Conservation (phyloP, 768 basidiomycete genomes). For the Baorangia bicolor region DNA sequence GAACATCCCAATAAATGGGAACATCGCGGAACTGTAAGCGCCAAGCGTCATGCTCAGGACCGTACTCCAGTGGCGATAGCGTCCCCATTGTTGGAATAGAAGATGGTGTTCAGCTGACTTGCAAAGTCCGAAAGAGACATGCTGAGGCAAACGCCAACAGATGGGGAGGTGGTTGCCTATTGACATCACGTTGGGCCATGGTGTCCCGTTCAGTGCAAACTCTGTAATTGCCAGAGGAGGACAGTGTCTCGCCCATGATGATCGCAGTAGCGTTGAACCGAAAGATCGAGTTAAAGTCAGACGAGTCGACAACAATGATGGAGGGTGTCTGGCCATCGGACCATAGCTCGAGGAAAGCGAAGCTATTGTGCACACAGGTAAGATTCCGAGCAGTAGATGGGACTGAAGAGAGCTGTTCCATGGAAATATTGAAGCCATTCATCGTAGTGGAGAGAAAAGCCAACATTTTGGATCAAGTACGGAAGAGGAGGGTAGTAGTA, state of each 20-base stretch:
- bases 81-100: accelerated
- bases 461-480: neutral
- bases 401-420: slow-evolving; percentile 10
- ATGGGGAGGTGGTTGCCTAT: neutral
- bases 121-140: slow-evolving; percentile 9
- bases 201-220: slow-evolving; percentile 17
- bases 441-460: slow-evolving; percentile 2
- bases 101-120: neutral
- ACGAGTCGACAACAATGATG: neutral
- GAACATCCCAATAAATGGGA: neutral
- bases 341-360: neutral
- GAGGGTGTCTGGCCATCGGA: slow-evolving; percentile 9
- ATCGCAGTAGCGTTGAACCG: slow-evolving; percentile 12
- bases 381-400: slow-evolving; percentile 13
- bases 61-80: slow-evolving; percentile 4
- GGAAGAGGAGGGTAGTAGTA: slow-evolving; percentile 20
- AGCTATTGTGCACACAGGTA: neutral
- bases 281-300: neutral
- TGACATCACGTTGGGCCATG: slow-evolving; percentile 10
- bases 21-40: slow-evolving; percentile 6
- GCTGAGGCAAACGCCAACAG: neutral
- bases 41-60: slow-evolving; percentile 5
- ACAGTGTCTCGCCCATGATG: slow-evolving; percentile 7
- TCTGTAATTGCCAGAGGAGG: slow-evolving; percentile 3
- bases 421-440: slow-evolving; percentile 17